Percentiles rank a stretch among this genome's conserved stretches.
These are phyloP conservation scores for Phytophthora fragariaefolia DNA, from an alignment of 352 stramenopile species.

Conservation along the genomic window DNA sequence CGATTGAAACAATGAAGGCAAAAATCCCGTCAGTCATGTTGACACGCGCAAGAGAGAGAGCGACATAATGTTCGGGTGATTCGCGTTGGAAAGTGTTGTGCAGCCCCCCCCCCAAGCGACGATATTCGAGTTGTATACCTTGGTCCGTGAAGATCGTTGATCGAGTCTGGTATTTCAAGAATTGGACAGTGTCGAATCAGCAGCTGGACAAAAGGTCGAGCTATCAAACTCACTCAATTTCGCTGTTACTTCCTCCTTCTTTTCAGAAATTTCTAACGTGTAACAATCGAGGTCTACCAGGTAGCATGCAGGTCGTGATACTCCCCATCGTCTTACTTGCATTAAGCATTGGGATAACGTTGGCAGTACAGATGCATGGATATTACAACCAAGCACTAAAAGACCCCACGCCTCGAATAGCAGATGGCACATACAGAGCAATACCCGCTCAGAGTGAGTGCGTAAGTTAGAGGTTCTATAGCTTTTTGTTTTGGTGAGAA, in stretches of 20 bases:
- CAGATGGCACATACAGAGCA: slow-evolving; percentile 3
- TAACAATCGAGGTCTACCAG: slow-evolving; percentile 39
- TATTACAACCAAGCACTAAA: slow-evolving; percentile 20
- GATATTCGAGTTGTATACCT: slow-evolving; percentile 48
- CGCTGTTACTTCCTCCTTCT: slow-evolving; percentile 3
- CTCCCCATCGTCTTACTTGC: slow-evolving; percentile 34
- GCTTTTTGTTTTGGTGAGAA: slow-evolving; percentile 1
- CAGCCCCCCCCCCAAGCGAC: slow-evolving; percentile 26
- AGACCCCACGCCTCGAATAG: slow-evolving; percentile 15
- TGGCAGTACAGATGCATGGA: slow-evolving; percentile 13
- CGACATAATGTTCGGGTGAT: slow-evolving; percentile 32
- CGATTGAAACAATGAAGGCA: slow-evolving; percentile 38
- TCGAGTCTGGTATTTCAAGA: slow-evolving; percentile 23
- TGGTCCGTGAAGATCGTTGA: slow-evolving; percentile 32
- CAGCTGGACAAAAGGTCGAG: slow-evolving; percentile 25
- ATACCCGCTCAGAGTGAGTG: not conserved
- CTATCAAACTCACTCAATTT: slow-evolving; percentile 29
- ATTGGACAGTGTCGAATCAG: slow-evolving; percentile 37
- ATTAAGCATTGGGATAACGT: slow-evolving; percentile 13
- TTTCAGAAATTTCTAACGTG: slow-evolving; percentile 5
- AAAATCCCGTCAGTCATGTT: slow-evolving; percentile 28
- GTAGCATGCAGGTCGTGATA: slow-evolving; percentile 30
- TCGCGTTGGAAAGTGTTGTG: slow-evolving; percentile 20
- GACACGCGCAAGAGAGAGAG: slow-evolving; percentile 38
- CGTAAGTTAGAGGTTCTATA: not conserved